Conservation (phyloP, 495 filamentous ascomycete genomes). For the Talaromyces wortmannii region DNA sequence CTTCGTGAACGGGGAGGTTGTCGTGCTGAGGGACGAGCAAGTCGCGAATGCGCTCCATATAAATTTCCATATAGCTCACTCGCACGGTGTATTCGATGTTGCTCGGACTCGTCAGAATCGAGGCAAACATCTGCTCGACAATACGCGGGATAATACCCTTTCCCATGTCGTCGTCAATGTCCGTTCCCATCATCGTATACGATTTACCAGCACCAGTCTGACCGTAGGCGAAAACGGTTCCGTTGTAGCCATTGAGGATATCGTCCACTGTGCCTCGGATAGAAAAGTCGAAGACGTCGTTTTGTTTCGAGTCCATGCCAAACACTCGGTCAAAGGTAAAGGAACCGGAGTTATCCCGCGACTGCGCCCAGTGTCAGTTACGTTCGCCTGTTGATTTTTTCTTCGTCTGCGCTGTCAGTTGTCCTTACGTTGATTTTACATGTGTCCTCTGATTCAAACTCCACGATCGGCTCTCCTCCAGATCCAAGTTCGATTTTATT, state of each 20-base stretch:
- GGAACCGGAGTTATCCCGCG: constrained; percentile 69
- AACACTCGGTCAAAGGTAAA: constrained; percentile 99
- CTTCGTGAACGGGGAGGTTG: constrained; percentile 93
- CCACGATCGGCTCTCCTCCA: constrained; percentile 86
- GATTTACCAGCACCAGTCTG: constrained; percentile 98
- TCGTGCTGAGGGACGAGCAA: constrained; percentile 86
- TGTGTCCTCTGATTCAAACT: constrained; percentile 83
- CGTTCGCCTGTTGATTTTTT: background rate
- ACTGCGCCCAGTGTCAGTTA: constrained; percentile 39
- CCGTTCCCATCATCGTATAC: constrained; percentile 98
- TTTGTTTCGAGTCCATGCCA: constrained; percentile 79
- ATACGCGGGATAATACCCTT: constrained; percentile 96
- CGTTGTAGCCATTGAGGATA: constrained; percentile 97
- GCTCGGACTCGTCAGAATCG: constrained; percentile 80
- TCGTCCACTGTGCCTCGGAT: constrained; percentile 95
- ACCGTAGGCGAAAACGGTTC: constrained; percentile 97
- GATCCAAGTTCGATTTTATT: constrained; percentile 86
- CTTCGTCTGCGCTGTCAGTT: background rate
- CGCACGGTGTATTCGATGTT: constrained; percentile 97
- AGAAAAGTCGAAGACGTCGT: constrained; percentile 94
- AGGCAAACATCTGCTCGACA: constrained; percentile 95
- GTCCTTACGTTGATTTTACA: constrained; percentile 73
- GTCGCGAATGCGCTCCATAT: constrained; percentile 98
- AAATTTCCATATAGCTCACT: constrained; percentile 99
- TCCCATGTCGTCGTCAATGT: constrained; percentile 84